Percentiles rank a stretch among this genome's conserved stretches.
phyloP scores from a whole-genome alignment of 805 yeast species.

The Ogataea methanolica region DNA sequence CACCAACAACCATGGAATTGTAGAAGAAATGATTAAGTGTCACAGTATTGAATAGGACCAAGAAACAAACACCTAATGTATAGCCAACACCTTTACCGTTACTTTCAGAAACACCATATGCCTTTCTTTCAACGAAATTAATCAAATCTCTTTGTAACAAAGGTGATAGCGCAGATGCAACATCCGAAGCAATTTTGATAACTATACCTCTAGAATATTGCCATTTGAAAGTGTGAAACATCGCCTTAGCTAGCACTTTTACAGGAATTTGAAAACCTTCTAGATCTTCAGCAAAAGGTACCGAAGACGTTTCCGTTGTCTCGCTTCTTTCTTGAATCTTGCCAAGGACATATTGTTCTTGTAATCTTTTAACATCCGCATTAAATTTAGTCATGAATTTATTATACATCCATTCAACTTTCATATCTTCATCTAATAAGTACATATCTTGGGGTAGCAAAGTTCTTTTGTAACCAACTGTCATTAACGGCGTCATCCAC shows the following conservation, averaged over 20 bases:
- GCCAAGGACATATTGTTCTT: slow-evolving; percentile 21
- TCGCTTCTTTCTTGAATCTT: slow-evolving; percentile 27
- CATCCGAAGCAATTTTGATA: slow-evolving; percentile 40
- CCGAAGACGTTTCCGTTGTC: slow-evolving; percentile 15
- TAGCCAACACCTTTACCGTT: slow-evolving; percentile 70
- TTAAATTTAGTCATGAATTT: slow-evolving; percentile 34
- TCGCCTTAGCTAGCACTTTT: slow-evolving; percentile 28
- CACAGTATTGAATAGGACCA: slow-evolving; percentile 47
- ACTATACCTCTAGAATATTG: slow-evolving; percentile 39
- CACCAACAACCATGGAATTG: slow-evolving; percentile 58
- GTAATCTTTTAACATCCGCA: slow-evolving; percentile 27
- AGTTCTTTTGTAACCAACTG: slow-evolving; percentile 68
- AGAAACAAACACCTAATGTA: slow-evolving; percentile 61
- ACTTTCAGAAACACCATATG: slow-evolving; percentile 35
- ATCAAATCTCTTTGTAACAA: slow-evolving; percentile 61
- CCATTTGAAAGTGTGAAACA: slow-evolving; percentile 45
- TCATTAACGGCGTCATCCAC: slow-evolving; percentile 65
- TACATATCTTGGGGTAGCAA: slow-evolving; percentile 60
- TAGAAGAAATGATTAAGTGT: slow-evolving; percentile 61
- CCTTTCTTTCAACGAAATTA: slow-evolving; percentile 51
- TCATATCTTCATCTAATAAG: slow-evolving; percentile 37
- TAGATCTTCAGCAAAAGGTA: slow-evolving; percentile 16
- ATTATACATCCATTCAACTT: slow-evolving; percentile 37
- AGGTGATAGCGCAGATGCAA: slow-evolving; percentile 53
- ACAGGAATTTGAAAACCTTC: slow-evolving; percentile 23